These are phyloP conservation scores for Leucosporidium scottii DNA, from an alignment of 768 basidiomycete species.

Conservation along the genomic window DNA sequence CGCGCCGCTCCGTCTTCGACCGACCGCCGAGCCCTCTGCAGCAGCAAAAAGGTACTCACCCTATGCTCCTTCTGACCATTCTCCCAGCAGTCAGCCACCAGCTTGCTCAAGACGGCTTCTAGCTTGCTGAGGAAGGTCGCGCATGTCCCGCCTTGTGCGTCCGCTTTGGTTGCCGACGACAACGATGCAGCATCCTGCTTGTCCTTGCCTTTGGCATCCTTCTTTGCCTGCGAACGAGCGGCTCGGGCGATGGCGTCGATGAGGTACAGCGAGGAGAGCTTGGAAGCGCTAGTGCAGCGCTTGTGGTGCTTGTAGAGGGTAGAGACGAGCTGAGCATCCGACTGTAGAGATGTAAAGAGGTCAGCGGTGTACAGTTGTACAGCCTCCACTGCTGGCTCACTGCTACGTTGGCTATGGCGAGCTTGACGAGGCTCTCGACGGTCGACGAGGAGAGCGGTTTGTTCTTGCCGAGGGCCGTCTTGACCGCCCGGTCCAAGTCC, in stretches of 20 bases:
- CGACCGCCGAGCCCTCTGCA: neutral
- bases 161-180: conserved; percentile 17
- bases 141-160: conserved; percentile 40
- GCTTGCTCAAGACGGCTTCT: conserved; percentile 79
- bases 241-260: conserved; percentile 89
- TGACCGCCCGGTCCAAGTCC: conserved; percentile 74
- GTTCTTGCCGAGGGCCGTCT: conserved; percentile 73
- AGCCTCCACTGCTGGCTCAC: conserved; percentile 47
- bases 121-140: conserved; percentile 82
- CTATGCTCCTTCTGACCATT: conserved; percentile 64
- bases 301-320: conserved; percentile 84
- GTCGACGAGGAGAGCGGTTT: conserved; percentile 72
- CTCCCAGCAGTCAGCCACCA: conserved; percentile 75
- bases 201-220: conserved; percentile 54
- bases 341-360: conserved; percentile 45
- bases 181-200: conserved; percentile 27
- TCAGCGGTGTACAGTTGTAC: neutral
- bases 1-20: neutral
- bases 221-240: conserved; percentile 61
- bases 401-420: conserved; percentile 68
- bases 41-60: conserved; percentile 56
- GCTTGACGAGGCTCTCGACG: conserved; percentile 67
- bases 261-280: conserved; percentile 82
- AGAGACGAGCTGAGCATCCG: conserved; percentile 80
- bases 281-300: conserved; percentile 65